phyloP scores from a whole-genome alignment of 78 protist genomes.

The Polysphondylium violaceum region DNA sequence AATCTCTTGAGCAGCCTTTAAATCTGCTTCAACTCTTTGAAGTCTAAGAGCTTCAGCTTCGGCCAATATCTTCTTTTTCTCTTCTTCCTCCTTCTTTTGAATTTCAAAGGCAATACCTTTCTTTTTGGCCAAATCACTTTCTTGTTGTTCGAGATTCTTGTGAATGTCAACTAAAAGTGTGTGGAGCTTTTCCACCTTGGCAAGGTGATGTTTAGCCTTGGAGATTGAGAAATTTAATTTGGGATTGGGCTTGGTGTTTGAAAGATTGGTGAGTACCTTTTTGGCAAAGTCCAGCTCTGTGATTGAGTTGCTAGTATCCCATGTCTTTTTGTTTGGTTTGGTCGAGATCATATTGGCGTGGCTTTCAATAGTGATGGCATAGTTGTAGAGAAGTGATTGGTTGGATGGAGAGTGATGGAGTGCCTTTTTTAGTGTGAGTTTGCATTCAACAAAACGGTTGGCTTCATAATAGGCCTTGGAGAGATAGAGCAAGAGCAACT shows the following conservation, averaged over 20 bases:
- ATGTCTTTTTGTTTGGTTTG: neutral
- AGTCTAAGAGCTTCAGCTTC: neutral
- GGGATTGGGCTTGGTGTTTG: neutral
- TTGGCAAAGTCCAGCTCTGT: conserved; percentile 29
- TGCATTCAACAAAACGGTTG: conserved; percentile 41
- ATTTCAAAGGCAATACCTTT: neutral
- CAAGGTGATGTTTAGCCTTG: conserved; percentile 18
- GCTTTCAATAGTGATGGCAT: conserved; percentile 49
- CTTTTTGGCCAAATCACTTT: conserved; percentile 15
- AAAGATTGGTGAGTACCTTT: neutral
- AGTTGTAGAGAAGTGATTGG: conserved; percentile 39
- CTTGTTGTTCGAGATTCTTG: neutral
- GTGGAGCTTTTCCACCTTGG: neutral
- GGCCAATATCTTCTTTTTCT: neutral
- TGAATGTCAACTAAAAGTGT: neutral
- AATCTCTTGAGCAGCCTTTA: conserved; percentile 1
- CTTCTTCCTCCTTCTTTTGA: conserved; percentile 18
- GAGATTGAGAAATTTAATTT: neutral
- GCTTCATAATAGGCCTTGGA: conserved; percentile 77
- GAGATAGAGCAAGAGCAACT: conserved; percentile 29
- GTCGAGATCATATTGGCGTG: neutral
- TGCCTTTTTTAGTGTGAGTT: conserved; percentile 65
- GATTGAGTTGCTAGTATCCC: neutral
- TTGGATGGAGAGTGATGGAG: conserved; percentile 45
- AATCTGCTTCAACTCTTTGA: conserved; percentile 27